Evolutionary conservation across 257 asterid genomes (phyloP).

Genomic region (Nyctanthes arbortristis): DNA sequence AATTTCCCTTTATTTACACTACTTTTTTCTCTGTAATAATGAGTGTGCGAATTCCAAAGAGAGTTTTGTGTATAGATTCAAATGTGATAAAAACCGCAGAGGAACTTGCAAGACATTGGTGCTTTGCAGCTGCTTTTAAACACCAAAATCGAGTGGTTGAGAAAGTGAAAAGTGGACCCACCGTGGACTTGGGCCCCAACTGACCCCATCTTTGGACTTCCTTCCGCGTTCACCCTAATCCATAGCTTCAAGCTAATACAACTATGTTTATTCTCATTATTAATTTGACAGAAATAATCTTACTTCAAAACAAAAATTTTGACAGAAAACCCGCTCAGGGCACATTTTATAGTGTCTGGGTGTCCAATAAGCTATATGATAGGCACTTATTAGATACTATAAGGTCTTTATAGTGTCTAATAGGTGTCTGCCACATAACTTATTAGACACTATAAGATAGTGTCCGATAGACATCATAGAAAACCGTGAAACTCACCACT

Average conservation of each 20-base stretch:
- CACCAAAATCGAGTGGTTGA: conserved; percentile 30
- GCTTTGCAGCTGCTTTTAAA: conserved; percentile 59
- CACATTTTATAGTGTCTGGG: too few relatives aligned
- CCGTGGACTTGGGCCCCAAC: conserved; percentile 15
- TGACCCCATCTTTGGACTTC: conserved; percentile 27
- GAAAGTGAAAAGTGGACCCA: conserved; percentile 40
- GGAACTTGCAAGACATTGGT: conserved; percentile 16
- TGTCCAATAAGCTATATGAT: too few relatives aligned
- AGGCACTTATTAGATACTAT: too few relatives aligned
- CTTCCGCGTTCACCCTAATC: not conserved
- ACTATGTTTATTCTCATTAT: too few relatives aligned
- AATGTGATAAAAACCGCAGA: not conserved
- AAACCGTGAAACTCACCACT: too few relatives aligned
- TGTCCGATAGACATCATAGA: too few relatives aligned
- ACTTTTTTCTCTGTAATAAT: not conserved
- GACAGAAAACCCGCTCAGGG: too few relatives aligned
- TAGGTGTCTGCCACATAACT: too few relatives aligned
- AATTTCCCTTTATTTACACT: conserved; percentile 22
- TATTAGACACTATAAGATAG: too few relatives aligned
- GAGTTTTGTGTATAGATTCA: not conserved
- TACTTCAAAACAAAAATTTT: too few relatives aligned
- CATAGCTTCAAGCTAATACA: conserved; percentile 18
- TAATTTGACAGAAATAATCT: too few relatives aligned
- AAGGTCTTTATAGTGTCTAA: too few relatives aligned
- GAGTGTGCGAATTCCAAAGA: not conserved